Base-by-base conservation (phyloP, 164 flowering plant genomes). In the Tinospora cordifolia region DNA sequence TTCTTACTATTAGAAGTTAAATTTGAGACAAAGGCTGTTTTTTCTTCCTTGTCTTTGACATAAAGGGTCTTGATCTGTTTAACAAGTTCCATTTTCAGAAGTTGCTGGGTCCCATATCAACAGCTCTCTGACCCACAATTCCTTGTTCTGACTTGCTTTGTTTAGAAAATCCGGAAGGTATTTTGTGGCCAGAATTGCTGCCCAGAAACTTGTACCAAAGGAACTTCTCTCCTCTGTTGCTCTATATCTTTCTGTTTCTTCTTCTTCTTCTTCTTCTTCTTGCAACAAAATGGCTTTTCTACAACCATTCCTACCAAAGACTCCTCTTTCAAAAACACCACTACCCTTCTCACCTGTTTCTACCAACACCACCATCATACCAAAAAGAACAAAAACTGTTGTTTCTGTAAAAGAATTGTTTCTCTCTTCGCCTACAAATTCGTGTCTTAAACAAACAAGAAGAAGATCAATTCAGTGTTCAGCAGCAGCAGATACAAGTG, bases 401-500 rank as follows among this genome's bases (percentile, higher is more conserved):
- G 38, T 67, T 71, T 36, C 74, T 17, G 71, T 71, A 63, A 49
- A 58, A 39, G 58, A 65, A 39, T 34, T 21, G 44, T 27, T 69
- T 36, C 41, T 12, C 34, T 40, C 66, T 65, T 65, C 66, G 11
- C 58, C 67, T 34, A 73, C 22, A 30, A 49, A 62, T 47, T 39
- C 54, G 67, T 34, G 68, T 58, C 62, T 38, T 8, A 68, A 26
- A 38, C 41, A 17, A 51, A n/a, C 34, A 66, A 27, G 25, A n/a
- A 67, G 63, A 19, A 14, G 62, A 14, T 67, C 36, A 63, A 25
- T 19, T n/a, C 67, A 58, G 25, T 74, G 82, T 39, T 41, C 60
- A 54, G 85, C 84, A 58, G 76, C 76, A 0, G 71, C 82, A 27
- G 85, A 79, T 63, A 46, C 77, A n/a, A 72, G 54, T 27, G 67